Percentiles rank a stretch among this genome's conserved stretches.
Evolutionary conservation across 192 early-diverging fungal species (phyloP).

Genomic region (Backusella tarrabulga): DNA sequence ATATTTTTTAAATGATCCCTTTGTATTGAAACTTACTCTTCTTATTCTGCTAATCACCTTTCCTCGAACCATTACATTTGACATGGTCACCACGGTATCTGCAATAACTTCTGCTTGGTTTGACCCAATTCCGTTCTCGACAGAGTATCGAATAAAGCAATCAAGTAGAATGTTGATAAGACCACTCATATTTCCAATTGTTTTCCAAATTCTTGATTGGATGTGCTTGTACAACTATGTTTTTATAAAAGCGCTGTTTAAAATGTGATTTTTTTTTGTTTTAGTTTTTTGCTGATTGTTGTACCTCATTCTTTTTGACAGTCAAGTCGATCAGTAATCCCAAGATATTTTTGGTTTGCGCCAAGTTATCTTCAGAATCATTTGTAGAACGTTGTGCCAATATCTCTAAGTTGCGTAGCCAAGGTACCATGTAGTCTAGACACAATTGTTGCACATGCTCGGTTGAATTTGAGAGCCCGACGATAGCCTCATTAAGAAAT

Average conservation of each 20-base stretch:
- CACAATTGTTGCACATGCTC: slow-evolving; percentile 71
- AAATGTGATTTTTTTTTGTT: slow-evolving; percentile 59
- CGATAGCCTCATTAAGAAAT: slow-evolving; percentile 80
- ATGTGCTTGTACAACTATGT: slow-evolving; percentile 79
- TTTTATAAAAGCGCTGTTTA: slow-evolving; percentile 47
- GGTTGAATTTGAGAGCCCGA: slow-evolving; percentile 71
- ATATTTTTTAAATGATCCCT: slow-evolving; percentile 42
- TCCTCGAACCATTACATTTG: slow-evolving; percentile 70
- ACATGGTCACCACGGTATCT: slow-evolving; percentile 81
- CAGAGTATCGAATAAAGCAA: slow-evolving; percentile 69
- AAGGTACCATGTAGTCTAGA: slow-evolving; percentile 86
- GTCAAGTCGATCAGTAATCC: slow-evolving; percentile 78
- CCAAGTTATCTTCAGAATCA: slow-evolving; percentile 46
- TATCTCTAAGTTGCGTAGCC: slow-evolving; percentile 75
- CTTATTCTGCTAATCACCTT: slow-evolving; percentile 79
- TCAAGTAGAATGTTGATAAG: slow-evolving; percentile 78
- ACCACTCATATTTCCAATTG: slow-evolving; percentile 70
- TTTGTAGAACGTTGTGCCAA: slow-evolving; percentile 44
- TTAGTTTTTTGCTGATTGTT: slow-evolving; percentile 43
- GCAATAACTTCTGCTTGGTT: slow-evolving; percentile 77
- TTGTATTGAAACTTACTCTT: slow-evolving; percentile 60
- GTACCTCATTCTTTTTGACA: slow-evolving; percentile 59
- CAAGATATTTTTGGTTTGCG: slow-evolving; percentile 69
- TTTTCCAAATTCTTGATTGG: slow-evolving; percentile 81
- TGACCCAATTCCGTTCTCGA: slow-evolving; percentile 76